Percentiles rank a stretch among this genome's conserved stretches.
Conservation (phyloP, 306 rosid genomes). For the Mimosa pudica region DNA sequence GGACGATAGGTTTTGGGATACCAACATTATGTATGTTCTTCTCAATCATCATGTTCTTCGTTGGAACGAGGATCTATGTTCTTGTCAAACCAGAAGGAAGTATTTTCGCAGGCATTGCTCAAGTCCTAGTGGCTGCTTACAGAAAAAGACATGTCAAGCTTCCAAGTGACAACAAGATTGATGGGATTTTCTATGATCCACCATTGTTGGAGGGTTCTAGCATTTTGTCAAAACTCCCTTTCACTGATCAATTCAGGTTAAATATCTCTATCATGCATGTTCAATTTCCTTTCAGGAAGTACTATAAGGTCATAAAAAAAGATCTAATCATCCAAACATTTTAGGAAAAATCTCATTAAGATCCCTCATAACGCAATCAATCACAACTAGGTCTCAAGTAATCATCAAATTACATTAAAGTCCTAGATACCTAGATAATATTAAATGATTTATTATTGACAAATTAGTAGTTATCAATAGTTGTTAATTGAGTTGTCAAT, state of each 20-base stretch:
- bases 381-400: no score
- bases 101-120: constrained; percentile 48
- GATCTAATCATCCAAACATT: no score
- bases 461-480: no score
- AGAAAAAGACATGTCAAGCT: constrained; percentile 54
- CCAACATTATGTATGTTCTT: constrained; percentile 57
- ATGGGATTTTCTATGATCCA: constrained; percentile 53
- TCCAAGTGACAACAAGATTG: constrained; percentile 25
- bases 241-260: constrained; percentile 64
- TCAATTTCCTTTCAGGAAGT: background rate
- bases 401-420: no score
- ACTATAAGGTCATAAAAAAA: no score
- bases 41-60: constrained; percentile 55
- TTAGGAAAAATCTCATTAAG: no score
- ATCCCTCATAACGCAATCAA: no score
- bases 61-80: constrained; percentile 51
- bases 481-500: no score
- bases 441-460: no score
- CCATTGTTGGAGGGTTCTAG: constrained; percentile 37
- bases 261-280: background rate
- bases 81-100: constrained; percentile 63
- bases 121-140: constrained; percentile 67
- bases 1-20: constrained; percentile 75
- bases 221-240: constrained; percentile 51
- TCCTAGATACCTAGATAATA: no score